phyloP scores from a whole-genome alignment of 140 eudicot species.

The Oenanthe javanica region DNA sequence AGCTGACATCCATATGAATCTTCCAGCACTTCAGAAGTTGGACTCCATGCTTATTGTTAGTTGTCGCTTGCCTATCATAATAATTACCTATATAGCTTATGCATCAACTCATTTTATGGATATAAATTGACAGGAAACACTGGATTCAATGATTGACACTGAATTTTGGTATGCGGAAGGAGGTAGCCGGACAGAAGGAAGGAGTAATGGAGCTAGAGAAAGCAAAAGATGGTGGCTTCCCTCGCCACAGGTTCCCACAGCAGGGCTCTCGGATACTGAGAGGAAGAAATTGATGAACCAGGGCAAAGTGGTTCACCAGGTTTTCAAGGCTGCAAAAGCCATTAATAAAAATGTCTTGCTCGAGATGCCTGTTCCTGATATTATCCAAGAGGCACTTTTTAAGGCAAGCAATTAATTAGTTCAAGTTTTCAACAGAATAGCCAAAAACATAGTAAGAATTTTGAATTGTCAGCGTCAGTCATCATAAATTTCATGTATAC shows the following conservation, averaged over 20 bases:
- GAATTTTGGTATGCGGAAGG: conserved; percentile 92
- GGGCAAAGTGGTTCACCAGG: conserved; percentile 70
- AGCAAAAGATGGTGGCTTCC: conserved; percentile 89
- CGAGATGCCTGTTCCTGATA: conserved; percentile 68
- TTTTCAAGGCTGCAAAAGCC: conserved; percentile 82
- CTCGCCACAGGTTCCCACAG: conserved; percentile 60
- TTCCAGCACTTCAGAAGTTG: conserved; percentile 83
- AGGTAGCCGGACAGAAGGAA: conserved; percentile 74
- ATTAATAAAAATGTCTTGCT: conserved; percentile 63
- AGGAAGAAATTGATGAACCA: conserved; percentile 54
- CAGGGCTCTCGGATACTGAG: conserved; percentile 64
- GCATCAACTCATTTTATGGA: background rate
- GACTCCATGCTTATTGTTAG: conserved; percentile 97
- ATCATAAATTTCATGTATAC: background rate
- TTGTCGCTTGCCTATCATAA: conserved; percentile 17
- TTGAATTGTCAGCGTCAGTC: background rate
- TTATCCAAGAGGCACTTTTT: conserved; percentile 65
- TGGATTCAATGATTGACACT: conserved; percentile 58
- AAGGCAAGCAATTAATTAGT: conserved; percentile 35
- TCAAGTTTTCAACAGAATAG: background rate
- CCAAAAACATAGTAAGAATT: background rate
- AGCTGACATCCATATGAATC: conserved; percentile 76
- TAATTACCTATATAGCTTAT: background rate
- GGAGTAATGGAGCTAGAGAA: conserved; percentile 36
- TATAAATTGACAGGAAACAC: conserved; percentile 41